Evolutionary conservation across 306 rosid species (phyloP).

Genomic region (Medicago lupulina): DNA sequence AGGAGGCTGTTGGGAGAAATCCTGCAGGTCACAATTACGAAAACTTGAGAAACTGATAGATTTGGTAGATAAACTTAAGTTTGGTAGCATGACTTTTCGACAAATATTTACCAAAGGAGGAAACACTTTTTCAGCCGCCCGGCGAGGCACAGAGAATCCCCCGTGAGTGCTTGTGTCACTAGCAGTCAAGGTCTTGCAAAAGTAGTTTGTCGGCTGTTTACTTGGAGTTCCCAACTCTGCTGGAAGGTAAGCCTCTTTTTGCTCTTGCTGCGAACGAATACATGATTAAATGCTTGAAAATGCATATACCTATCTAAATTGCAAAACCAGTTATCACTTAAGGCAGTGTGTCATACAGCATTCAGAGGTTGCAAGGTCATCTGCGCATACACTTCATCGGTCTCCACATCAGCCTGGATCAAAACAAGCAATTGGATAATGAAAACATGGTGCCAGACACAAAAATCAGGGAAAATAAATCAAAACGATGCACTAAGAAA

Average conservation of each 20-base stretch:
- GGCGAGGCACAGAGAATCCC: conserved; percentile 98
- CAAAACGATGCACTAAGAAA: conserved; percentile 8
- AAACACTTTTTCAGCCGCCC: conserved; percentile 99
- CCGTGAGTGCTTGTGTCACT: conserved; percentile 99
- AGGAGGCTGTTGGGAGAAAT: conserved; percentile 94
- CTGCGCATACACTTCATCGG: conserved; percentile 91
- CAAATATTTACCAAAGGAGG: conserved; percentile 80
- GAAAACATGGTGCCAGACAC: conserved; percentile 24
- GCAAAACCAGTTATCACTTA: conserved; percentile 11
- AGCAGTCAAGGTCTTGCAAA: conserved; percentile 96
- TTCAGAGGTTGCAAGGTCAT: conserved; percentile 96
- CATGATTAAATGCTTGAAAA: conserved; percentile 37
- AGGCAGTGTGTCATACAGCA: conserved; percentile 59
- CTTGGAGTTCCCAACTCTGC: conserved; percentile 86
- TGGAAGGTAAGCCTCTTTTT: conserved; percentile 91
- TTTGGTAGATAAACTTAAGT: not conserved
- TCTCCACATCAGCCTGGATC: conserved; percentile 90
- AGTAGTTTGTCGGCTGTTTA: conserved; percentile 95
- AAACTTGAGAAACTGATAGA: conserved; percentile 12
- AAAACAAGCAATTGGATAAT: conserved; percentile 22
- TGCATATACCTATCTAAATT: conserved; percentile 22
- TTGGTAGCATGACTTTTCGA: conserved; percentile 8
- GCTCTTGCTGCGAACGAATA: conserved; percentile 76
- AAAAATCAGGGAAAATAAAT: not conserved
- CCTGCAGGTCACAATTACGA: conserved; percentile 57